Conservation (phyloP, 192 early-diverging fungal genomes). For the Jimgerdemannia lactiflua region DNA sequence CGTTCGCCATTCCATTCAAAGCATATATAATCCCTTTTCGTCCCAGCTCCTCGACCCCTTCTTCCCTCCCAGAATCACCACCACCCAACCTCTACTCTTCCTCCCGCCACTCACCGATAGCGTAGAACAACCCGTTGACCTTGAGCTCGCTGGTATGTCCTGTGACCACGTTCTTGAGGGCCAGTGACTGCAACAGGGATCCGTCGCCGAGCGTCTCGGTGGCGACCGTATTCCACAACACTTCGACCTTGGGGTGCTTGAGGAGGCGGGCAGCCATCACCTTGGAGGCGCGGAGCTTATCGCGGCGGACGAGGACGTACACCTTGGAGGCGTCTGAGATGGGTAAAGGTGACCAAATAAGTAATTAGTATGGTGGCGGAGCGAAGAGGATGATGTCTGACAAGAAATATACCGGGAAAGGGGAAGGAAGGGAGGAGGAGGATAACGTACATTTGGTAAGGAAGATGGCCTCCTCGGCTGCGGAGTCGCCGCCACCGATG, state of each 20-base stretch:
- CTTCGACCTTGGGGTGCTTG: slow-evolving; percentile 87
- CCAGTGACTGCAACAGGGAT: slow-evolving; percentile 67
- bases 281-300: slow-evolving; percentile 94
- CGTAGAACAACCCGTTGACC: slow-evolving; percentile 95
- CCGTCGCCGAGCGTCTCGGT: slow-evolving; percentile 87
- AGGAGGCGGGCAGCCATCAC: slow-evolving; percentile 92
- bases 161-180: slow-evolving; percentile 75
- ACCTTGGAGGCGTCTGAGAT: slow-evolving; percentile 75
- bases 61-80: not conserved
- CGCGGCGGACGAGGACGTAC: slow-evolving; percentile 91
- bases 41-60: not conserved
- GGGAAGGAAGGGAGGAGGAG: not conserved
- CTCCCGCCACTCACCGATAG: slow-evolving; percentile 57
- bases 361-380: slow-evolving; percentile 3
- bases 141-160: slow-evolving; percentile 60
- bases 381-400: not conserved
- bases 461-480: slow-evolving; percentile 94
- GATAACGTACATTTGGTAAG: slow-evolving; percentile 80
- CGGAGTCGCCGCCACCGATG: slow-evolving; percentile 96
- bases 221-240: slow-evolving; percentile 88
- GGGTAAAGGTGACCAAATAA: slow-evolving; percentile 4
- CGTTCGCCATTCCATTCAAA: too few species aligned
- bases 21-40: too few species aligned
- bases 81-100: not conserved
- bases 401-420: not conserved